Conservation (phyloP, 768 basidiomycete species). For the Pulveroboletus ravenelii region DNA sequence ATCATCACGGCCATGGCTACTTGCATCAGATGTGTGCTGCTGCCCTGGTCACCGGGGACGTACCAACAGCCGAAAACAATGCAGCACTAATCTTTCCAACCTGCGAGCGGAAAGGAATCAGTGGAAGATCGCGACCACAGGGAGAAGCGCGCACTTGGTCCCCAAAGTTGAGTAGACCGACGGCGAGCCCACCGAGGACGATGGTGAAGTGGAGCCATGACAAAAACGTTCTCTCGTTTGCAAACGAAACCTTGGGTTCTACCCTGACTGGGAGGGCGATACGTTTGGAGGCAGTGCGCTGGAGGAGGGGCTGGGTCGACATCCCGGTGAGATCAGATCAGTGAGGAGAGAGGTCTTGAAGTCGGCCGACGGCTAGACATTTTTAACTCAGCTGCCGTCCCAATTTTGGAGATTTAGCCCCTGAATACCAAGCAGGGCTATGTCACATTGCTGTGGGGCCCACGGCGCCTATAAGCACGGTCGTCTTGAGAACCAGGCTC, state of each 20-base stretch:
- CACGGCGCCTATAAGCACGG: constrained; percentile 1
- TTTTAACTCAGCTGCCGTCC: neutral
- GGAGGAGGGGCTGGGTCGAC: constrained; percentile 97
- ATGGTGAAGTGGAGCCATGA: constrained; percentile 99
- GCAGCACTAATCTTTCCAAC: constrained; percentile 94
- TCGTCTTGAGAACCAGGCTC: neutral
- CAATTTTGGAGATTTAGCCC: constrained; percentile 17
- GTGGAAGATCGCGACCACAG: neutral
- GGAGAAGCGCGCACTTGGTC: constrained; percentile 60
- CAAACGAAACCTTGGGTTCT: constrained; percentile 93
- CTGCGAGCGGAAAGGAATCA: constrained; percentile 33
- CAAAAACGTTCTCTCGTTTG: constrained; percentile 92
- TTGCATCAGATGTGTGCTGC: constrained; percentile 8
- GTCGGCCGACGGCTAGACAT: too few relatives aligned
- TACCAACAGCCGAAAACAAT: constrained; percentile 93
- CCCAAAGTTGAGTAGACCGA: constrained; percentile 96
- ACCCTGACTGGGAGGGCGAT: constrained; percentile 95
- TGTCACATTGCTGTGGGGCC: constrained; percentile 7
- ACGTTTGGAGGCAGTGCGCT: constrained; percentile 88
- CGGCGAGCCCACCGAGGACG: constrained; percentile 92
- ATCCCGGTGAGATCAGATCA: constrained; percentile 36
- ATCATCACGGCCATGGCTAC: constrained; percentile 95
- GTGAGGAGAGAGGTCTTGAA: neutral
- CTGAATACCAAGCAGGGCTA: constrained; percentile 11
- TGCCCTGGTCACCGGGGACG: constrained; percentile 23